Conservation (phyloP, 495 filamentous ascomycete species). For the Neurospora sp. region DNA sequence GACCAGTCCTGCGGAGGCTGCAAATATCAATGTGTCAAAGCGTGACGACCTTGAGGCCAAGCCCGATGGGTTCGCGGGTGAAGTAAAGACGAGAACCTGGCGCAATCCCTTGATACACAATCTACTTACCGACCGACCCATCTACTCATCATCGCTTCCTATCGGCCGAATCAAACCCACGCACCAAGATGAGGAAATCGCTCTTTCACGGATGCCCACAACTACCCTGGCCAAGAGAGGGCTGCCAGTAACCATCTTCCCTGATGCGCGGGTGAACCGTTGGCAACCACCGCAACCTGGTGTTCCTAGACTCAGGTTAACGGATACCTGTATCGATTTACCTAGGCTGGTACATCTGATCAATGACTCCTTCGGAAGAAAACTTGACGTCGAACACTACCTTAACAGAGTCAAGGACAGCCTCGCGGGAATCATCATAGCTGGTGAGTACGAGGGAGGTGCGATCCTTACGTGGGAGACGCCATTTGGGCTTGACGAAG, state of each 20-base stretch:
- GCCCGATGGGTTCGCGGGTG: slow-evolving; percentile 42
- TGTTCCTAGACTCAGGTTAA: slow-evolving; percentile 48
- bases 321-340: slow-evolving; percentile 72
- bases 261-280: slow-evolving; percentile 47
- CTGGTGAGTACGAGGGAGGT: slow-evolving; percentile 92
- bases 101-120: slow-evolving; percentile 95
- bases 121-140: slow-evolving; percentile 87
- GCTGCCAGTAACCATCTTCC: slow-evolving; percentile 78
- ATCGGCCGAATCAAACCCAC: slow-evolving; percentile 41
- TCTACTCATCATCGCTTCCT: slow-evolving; percentile 83
- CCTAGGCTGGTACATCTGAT: slow-evolving; percentile 76
- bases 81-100: slow-evolving; percentile 62
- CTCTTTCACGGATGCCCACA: slow-evolving; percentile 26
- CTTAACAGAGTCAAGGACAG: slow-evolving; percentile 63
- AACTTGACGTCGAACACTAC: slow-evolving; percentile 76
- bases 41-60: slow-evolving; percentile 31
- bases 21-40: slow-evolving; percentile 31
- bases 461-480: slow-evolving; percentile 93
- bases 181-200: slow-evolving; percentile 4
- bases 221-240: slow-evolving; percentile 86
- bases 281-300: slow-evolving; percentile 57
- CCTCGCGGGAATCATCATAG: slow-evolving; percentile 84
- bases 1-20: slow-evolving; percentile 75
- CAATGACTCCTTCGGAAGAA: slow-evolving; percentile 85
- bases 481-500: slow-evolving; percentile 48